Evolutionary conservation across 23 red algal species (phyloP).

Genomic region (Cyanidiococcus yangmingshanensis): DNA sequence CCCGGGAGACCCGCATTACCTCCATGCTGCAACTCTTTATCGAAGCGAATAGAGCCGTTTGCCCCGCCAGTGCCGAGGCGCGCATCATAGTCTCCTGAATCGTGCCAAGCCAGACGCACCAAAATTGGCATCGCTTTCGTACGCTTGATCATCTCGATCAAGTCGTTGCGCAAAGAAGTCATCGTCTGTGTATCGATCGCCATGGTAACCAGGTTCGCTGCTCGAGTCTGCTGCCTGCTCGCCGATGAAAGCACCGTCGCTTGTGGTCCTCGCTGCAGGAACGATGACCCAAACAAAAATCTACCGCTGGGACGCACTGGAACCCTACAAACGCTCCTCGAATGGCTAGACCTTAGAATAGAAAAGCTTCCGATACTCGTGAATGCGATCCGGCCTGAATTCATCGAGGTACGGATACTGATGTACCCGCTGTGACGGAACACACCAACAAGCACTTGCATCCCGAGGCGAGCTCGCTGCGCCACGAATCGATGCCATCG

Average conservation of each 20-base stretch:
- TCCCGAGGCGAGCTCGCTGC: background rate
- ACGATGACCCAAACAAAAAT: background rate
- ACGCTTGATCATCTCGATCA: slow-evolving; percentile 25
- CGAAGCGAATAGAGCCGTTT: slow-evolving; percentile 81
- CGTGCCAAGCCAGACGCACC: slow-evolving; percentile 97
- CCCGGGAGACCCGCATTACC: slow-evolving; percentile 75
- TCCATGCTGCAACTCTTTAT: slow-evolving; percentile 57
- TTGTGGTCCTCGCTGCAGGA: background rate
- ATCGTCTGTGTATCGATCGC: background rate
- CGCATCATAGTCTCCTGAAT: slow-evolving; percentile 56
- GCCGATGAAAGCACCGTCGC: background rate
- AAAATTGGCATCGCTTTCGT: slow-evolving; percentile 78
- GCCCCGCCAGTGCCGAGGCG: slow-evolving; percentile 56
- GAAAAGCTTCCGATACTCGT: background rate
- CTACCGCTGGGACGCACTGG: background rate
- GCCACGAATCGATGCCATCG: background rate
- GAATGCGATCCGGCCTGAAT: background rate
- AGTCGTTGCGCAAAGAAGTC: slow-evolving; percentile 19
- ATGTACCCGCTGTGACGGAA: background rate
- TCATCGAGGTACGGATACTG: background rate
- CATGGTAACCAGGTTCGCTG: background rate
- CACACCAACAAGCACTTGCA: too few relatives aligned
- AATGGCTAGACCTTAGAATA: background rate
- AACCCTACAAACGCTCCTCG: background rate
- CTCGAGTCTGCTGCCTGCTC: background rate